Base-by-base conservation (phyloP, 2,329 filamentous ascomycete species). In the Fusarium nisikadoi region DNA sequence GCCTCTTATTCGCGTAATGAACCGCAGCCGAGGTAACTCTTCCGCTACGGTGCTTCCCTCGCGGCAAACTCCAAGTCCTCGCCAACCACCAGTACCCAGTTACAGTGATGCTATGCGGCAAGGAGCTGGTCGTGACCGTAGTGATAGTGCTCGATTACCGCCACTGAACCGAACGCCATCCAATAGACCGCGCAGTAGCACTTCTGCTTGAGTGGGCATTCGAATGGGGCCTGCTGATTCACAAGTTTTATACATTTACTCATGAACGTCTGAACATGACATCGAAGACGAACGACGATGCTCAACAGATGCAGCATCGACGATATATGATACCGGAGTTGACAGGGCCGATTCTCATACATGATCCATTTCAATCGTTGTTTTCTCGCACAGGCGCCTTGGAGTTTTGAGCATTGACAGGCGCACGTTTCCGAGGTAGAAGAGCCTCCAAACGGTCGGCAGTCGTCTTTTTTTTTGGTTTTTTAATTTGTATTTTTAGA, bases 31-130 rank as follows among this genome's bases (percentile, higher is more conserved):
- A 27, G 86, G 85, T 7, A 82, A 80, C 49, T 89, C 89, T 3
- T 78, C 86, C 72, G 81, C 83, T 1, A 84, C 86, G 8, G 71
- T 77, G 12, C 57, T 75, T 16, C 68, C 79, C 55, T 47, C 74
- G 33, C 54, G 77, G 20, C 71, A 77, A 67, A 67, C 70, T 62
- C 45, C 75, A 23, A 68, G 61, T 29, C 68, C 72, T 55, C 74
- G 73, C 36, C 72, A 78, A 33, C 92, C 93, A 29, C 93, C 94
- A 1, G 94, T 96, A 71, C 94, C 94, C 5, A 95, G 90, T 76
- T 97, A 97, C 79, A 93, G 91, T 79, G 93, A 93, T 66, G 94
- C 93, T 4, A 86, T 94, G 45, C 83, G 84, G 62, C 86, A 89
- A 72, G 87, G 87, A 16, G 80, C 80, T 33, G 75, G 79, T 29